Conservation (phyloP, 192 early-diverging fungal species). For the Cetraspora pellucida region DNA sequence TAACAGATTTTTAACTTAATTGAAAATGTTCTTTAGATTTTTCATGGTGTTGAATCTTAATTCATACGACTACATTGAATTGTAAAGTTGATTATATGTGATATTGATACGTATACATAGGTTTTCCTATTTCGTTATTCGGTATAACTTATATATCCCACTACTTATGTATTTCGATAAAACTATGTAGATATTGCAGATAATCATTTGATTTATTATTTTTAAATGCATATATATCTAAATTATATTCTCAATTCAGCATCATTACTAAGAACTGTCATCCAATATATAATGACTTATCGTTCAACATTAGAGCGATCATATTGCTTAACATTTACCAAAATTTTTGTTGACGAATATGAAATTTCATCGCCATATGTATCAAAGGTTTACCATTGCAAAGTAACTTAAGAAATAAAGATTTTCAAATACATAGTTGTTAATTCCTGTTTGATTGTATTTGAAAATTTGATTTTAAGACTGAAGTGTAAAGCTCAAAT, state of each 20-base stretch:
- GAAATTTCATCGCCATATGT: constrained; percentile 44
- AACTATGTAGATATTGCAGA: too few relatives aligned
- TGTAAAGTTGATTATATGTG: constrained; percentile 71
- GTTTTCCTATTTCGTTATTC: constrained; percentile 32
- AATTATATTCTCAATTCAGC: constrained; percentile 37
- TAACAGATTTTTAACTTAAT: background rate
- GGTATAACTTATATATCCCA: too few relatives aligned
- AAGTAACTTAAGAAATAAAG: background rate
- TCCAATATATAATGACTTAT: too few relatives aligned
- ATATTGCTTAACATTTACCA: constrained; percentile 82
- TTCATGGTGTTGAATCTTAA: too few relatives aligned
- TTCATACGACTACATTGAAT: constrained; percentile 67
- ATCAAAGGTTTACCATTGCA: background rate
- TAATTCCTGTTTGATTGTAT: too few relatives aligned
- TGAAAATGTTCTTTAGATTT: constrained; percentile 32
- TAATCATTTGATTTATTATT: background rate
- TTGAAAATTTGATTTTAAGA: background rate
- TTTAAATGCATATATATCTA: background rate
- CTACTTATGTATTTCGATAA: too few relatives aligned
- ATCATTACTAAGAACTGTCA: constrained; percentile 62
- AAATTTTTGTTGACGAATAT: constrained; percentile 73
- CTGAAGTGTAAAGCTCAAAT: too few relatives aligned
- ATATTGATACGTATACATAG: constrained; percentile 47
- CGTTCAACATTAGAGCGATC: constrained; percentile 57
- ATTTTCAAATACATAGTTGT: background rate